phyloP scores from a whole-genome alignment of 164 flowering plant species.

The Paratinospora sagittata region DNA sequence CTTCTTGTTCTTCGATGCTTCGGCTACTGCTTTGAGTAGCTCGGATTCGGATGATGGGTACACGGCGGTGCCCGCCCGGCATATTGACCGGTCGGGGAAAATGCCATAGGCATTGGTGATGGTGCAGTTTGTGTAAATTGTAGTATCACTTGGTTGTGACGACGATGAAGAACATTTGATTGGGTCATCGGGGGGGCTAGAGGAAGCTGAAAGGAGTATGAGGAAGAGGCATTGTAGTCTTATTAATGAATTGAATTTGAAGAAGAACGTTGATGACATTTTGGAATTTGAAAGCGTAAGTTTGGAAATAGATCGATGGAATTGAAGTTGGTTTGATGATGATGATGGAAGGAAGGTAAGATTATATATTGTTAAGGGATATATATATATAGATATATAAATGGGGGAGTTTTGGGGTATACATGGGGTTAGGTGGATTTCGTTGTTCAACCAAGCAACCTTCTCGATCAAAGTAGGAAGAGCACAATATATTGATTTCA shows the following conservation, averaged over 20 bases:
- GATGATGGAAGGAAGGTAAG: too few species aligned
- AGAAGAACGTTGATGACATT: too few species aligned
- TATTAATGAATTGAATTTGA: neutral
- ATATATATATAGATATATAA: too few species aligned
- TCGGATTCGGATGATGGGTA: constrained; percentile 56
- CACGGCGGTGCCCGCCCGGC: constrained; percentile 38
- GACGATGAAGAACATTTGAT: constrained; percentile 37
- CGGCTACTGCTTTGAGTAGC: constrained; percentile 40
- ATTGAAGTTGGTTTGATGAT: too few species aligned
- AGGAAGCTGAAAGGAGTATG: constrained; percentile 12
- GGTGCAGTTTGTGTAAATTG: constrained; percentile 40
- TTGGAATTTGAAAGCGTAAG: too few species aligned
- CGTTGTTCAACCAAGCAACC: too few species aligned
- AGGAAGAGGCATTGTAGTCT: constrained; percentile 10
- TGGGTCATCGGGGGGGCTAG: constrained; percentile 55
- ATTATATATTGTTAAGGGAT: too few species aligned
- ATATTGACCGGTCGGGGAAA: constrained; percentile 57
- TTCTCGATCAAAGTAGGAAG: too few species aligned
- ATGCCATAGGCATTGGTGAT: constrained; percentile 63
- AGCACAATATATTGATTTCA: too few species aligned
- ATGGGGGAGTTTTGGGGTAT: too few species aligned
- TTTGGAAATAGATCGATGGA: too few species aligned
- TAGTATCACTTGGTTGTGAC: neutral
- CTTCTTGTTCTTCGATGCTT: constrained; percentile 32
- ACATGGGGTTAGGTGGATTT: too few species aligned